Conservation (phyloP, 345 rosid genomes). For the Raphanus raphanistrum region DNA sequence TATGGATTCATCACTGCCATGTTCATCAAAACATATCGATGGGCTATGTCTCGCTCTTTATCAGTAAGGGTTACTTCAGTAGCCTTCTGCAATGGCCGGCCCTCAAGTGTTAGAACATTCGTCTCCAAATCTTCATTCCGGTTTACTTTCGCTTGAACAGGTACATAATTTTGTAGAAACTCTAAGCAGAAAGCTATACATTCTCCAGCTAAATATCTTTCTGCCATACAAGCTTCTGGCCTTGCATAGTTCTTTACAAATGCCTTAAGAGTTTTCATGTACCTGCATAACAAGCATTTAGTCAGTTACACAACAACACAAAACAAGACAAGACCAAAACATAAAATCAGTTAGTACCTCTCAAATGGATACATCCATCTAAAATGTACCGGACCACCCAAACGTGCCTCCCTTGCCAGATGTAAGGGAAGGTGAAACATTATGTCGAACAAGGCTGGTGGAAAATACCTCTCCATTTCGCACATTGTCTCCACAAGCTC, state of each 20-base stretch:
- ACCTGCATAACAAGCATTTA: background rate
- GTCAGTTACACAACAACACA: background rate
- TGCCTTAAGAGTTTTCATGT: background rate
- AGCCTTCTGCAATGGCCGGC: background rate
- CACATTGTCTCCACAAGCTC: background rate
- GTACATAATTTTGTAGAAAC: background rate
- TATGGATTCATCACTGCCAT: background rate
- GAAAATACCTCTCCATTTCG: background rate
- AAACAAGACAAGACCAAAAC: background rate
- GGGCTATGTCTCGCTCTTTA: background rate
- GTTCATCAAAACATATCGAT: background rate
- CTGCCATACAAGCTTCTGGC: background rate
- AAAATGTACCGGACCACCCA: background rate
- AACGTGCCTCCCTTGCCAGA: background rate
- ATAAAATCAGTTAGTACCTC: background rate
- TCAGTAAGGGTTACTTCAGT: background rate
- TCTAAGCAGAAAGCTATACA: background rate
- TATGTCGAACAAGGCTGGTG: background rate
- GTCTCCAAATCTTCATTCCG: background rate
- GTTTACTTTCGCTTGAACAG: background rate
- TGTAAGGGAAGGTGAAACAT: background rate
- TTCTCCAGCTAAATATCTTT: background rate
- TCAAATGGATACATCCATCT: background rate
- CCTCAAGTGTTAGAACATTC: background rate
- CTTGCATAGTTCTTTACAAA: background rate